phyloP scores from a whole-genome alignment of 1,284 basidiomycete species.

The Cystobasidiaceae sp. region DNA sequence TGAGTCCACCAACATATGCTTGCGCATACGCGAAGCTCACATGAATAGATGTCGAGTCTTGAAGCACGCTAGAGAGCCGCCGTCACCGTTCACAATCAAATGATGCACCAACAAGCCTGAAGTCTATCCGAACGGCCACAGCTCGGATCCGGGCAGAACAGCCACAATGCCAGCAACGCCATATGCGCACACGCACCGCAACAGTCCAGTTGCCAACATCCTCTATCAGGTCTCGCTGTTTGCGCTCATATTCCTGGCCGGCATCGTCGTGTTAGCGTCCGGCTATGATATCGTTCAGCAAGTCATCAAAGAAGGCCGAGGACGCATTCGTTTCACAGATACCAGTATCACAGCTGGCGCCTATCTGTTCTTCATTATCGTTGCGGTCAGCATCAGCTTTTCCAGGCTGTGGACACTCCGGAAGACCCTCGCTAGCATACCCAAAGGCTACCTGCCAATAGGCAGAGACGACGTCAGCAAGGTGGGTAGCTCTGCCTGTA shows the following conservation, averaged over 20 bases:
- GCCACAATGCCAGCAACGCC: conserved; percentile 21
- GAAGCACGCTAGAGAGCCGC: no score
- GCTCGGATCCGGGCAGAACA: background rate
- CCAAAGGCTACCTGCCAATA: conserved; percentile 37
- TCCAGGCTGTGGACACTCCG: conserved; percentile 24
- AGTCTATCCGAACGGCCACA: background rate
- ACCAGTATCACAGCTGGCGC: conserved; percentile 32
- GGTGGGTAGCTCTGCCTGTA: conserved; percentile 5
- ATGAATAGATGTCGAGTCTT: no score
- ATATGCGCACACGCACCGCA: conserved; percentile 10
- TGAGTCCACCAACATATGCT: no score
- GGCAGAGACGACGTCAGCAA: conserved; percentile 33
- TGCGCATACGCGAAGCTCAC: no score
- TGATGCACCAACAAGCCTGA: background rate
- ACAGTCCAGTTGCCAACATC: conserved; percentile 4
- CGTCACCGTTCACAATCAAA: background rate
- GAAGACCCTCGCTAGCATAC: conserved; percentile 31
- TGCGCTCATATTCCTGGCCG: conserved; percentile 30
- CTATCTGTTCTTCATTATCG: conserved; percentile 28
- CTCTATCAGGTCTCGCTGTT: conserved; percentile 21
- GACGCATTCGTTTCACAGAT: conserved; percentile 27
- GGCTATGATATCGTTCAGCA: conserved; percentile 34
- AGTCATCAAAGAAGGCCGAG: conserved; percentile 17
- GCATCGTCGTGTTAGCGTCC: conserved; percentile 25
- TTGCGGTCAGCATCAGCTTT: conserved; percentile 25